Percentiles rank a stretch among this genome's conserved stretches.
These are phyloP conservation scores for Mimosa bimucronata DNA, from an alignment of 306 rosid species.

Conservation along the genomic window DNA sequence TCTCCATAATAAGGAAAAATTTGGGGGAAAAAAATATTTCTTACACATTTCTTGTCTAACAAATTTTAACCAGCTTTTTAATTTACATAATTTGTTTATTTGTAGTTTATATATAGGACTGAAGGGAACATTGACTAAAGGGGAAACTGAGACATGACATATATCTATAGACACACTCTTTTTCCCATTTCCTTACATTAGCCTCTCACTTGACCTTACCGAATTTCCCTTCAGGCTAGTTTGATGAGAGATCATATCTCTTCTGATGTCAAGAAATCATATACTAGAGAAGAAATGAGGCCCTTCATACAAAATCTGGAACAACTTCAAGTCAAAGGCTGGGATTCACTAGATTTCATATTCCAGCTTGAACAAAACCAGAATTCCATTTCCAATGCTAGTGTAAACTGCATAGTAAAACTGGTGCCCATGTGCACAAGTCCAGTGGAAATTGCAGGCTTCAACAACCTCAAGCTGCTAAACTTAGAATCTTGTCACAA, in stretches of 20 bases:
- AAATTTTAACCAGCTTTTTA: too few species aligned
- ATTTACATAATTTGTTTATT: too few species aligned
- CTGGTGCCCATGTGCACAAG: neutral
- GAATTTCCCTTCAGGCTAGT: neutral
- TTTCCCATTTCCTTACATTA: neutral
- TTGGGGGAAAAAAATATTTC: too few species aligned
- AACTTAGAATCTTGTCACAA: slow-evolving; percentile 27
- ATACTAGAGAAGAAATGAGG: neutral
- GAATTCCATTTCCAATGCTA: neutral
- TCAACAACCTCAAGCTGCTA: slow-evolving; percentile 27
- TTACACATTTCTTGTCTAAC: too few species aligned
- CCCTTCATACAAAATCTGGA: slow-evolving; percentile 30
- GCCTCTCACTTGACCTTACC: neutral
- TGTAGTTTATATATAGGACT: too few species aligned
- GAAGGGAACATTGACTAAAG: neutral
- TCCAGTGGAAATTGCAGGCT: neutral
- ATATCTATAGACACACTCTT: neutral
- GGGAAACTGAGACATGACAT: neutral
- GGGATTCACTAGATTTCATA: slow-evolving; percentile 20
- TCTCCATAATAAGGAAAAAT: too few species aligned
- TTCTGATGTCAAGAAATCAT: neutral
- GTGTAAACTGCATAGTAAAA: slow-evolving; percentile 19
- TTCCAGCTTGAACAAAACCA: slow-evolving; percentile 16
- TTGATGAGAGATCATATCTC: neutral
- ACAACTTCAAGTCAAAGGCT: slow-evolving; percentile 32